phyloP scores from a whole-genome alignment of 2,329 filamentous ascomycete genomes.

The Phialocephala sp. region DNA sequence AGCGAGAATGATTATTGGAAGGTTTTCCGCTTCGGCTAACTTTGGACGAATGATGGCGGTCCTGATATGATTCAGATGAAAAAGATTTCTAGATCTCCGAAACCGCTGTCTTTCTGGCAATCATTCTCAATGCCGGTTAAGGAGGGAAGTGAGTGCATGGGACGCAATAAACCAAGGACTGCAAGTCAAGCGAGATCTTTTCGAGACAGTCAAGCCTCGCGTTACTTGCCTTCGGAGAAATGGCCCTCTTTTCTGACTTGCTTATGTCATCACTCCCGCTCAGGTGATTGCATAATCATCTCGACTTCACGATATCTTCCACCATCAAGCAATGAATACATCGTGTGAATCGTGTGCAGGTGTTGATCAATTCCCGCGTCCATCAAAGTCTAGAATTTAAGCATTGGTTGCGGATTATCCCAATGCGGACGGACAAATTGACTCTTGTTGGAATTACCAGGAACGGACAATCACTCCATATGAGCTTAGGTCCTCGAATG shows the following conservation, averaged over 20 bases:
- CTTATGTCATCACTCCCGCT: not conserved
- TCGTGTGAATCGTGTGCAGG: not conserved
- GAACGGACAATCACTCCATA: not conserved
- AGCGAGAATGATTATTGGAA: too few relatives aligned
- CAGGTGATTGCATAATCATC: conserved; percentile 5
- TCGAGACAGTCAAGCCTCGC: not conserved
- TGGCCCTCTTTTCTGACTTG: not conserved
- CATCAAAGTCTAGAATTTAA: not conserved
- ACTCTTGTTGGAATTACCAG: not conserved
- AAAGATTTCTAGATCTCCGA: too few relatives aligned
- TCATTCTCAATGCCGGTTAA: too few relatives aligned
- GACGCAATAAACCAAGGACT: not conserved
- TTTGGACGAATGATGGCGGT: too few relatives aligned
- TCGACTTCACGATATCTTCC: not conserved
- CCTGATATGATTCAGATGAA: too few relatives aligned
- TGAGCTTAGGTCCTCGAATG: not conserved
- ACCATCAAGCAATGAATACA: not conserved
- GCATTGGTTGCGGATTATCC: not conserved
- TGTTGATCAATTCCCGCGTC: not conserved
- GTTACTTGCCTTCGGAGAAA: conserved; percentile 1
- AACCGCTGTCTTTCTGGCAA: too few relatives aligned
- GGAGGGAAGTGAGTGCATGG: too few relatives aligned
- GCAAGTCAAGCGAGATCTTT: not conserved
- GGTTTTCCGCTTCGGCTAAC: too few relatives aligned
- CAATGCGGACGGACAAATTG: not conserved